Percentiles rank a stretch among this genome's conserved stretches.
Conservation (phyloP, 1,284 basidiomycete species). For the Leccinum pseudoinsigne region DNA sequence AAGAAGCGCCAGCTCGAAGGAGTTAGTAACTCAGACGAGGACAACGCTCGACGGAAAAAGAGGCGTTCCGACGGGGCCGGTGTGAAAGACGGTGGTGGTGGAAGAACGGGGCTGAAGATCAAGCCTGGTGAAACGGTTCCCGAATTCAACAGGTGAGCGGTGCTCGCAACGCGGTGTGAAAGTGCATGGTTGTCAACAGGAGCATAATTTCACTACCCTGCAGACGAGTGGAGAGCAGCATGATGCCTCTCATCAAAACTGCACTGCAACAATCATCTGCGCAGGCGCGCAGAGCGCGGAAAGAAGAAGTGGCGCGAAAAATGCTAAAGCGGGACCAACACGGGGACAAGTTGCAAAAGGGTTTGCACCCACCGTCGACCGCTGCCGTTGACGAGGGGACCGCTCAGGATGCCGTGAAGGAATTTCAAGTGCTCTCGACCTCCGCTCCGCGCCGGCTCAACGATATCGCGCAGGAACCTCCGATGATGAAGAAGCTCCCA, state of each 20-base stretch:
- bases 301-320: slow-evolving; percentile 38
- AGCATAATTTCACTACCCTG: slow-evolving; percentile 5
- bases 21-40: slow-evolving; percentile 31
- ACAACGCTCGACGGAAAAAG: slow-evolving; percentile 40
- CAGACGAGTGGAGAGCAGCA: slow-evolving; percentile 70
- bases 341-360: slow-evolving; percentile 18
- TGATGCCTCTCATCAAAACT: slow-evolving; percentile 60
- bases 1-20: slow-evolving; percentile 48
- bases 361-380: slow-evolving; percentile 19
- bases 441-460: slow-evolving; percentile 65
- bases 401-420: slow-evolving; percentile 39
- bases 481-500: slow-evolving; percentile 45
- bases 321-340: slow-evolving; percentile 18
- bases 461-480: slow-evolving; percentile 69
- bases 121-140: slow-evolving; percentile 66
- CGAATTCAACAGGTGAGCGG: slow-evolving; percentile 69
- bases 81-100: slow-evolving; percentile 21
- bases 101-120: slow-evolving; percentile 44
- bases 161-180: slow-evolving; percentile 9
- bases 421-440: slow-evolving; percentile 55
- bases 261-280: slow-evolving; percentile 61
- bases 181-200: slow-evolving; percentile 9
- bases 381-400: slow-evolving; percentile 4
- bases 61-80: slow-evolving; percentile 26
- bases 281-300: slow-evolving; percentile 45